Percentiles rank a stretch among this genome's conserved stretches.
These are phyloP conservation scores for Erythrophleum ivorense DNA, from an alignment of 331 rosid species.

Conservation along the genomic window DNA sequence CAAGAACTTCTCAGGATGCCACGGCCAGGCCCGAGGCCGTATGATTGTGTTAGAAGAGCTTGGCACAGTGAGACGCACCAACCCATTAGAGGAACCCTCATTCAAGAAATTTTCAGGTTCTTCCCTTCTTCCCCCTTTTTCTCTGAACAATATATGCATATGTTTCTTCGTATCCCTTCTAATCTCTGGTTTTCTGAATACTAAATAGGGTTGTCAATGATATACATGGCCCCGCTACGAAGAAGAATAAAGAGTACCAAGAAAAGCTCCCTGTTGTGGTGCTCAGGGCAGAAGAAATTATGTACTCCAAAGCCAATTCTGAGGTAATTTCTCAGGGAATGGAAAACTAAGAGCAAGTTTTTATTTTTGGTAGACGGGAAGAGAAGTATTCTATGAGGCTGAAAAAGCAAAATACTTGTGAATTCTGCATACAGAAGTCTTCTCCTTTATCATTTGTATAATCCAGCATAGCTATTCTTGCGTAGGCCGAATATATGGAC, in stretches of 20 bases:
- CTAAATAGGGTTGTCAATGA: slow-evolving; percentile 62
- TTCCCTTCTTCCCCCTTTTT: not conserved
- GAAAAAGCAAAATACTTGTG: not conserved
- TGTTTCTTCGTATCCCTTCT: slow-evolving; percentile 5
- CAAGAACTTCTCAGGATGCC: slow-evolving; percentile 56
- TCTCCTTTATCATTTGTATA: not conserved
- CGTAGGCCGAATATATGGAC: slow-evolving; percentile 79
- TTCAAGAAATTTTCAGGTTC: slow-evolving; percentile 86
- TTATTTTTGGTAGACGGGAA: not conserved
- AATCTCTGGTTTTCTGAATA: not conserved
- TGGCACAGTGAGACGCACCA: slow-evolving; percentile 90
- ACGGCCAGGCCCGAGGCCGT: slow-evolving; percentile 73
- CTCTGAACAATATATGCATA: not conserved
- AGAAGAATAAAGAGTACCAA: slow-evolving; percentile 83
- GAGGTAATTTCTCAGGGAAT: slow-evolving; percentile 50
- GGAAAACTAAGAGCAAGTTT: not conserved
- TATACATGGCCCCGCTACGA: slow-evolving; percentile 66
- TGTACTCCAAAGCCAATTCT: slow-evolving; percentile 86
- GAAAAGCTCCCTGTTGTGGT: slow-evolving; percentile 85
- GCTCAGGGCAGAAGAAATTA: slow-evolving; percentile 73
- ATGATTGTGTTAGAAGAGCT: slow-evolving; percentile 79
- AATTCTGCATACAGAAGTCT: not conserved
- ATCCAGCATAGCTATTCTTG: slow-evolving; percentile 18
- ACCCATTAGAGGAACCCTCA: slow-evolving; percentile 81
- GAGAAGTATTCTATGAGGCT: not conserved